Evolutionary conservation across 805 yeast genomes (phyloP), one percentile per base, ranked within the genome.

Genomic region (Hanseniaspora valbyensis): DNA sequence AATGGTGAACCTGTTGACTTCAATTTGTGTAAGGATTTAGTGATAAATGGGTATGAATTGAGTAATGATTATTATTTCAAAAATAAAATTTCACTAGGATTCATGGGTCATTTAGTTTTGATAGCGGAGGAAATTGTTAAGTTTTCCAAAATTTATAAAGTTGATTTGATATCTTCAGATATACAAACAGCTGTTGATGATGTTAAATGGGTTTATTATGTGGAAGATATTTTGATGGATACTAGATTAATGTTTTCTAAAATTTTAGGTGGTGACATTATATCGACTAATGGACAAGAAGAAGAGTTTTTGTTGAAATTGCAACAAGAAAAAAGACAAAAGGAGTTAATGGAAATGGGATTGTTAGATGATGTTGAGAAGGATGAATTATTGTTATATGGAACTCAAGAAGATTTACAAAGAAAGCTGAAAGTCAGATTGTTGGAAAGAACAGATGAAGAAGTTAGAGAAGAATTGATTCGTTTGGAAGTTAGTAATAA

Each of bases 61-160:
- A 80, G 84, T 52, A 75, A 76, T 53, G 73, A 73, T 32, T 75
- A 78, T 59, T 84, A 84, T 62, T 75, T 72, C 55, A 68, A 68
- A 52, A 70, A 72, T 14, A 77, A 78, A 4, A 75, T 84, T 37
- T 74, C 94, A 50, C 76, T 89, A 36, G 98, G 98, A 0, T 92
- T 87, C 62, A 88, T 89, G 87, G 98, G 98, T n/a, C 98, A 92
- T 63, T 68, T 92, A 55, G 87, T 95, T 6, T 69, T 92, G 46
- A 86, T 92, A 52, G 88, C 95, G 46, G 98, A 92, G 63, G 98
- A 92, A 63, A 88, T 92, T 42, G 95, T 88, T 44, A 92, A 92
- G 63, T 92, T 92, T 64, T 68, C 72, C 5, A 61, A 62, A 40
- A 66, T 76, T 2, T 73, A 62, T 50, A 62, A 67, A 49, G 63